Evolutionary conservation across 2,329 filamentous ascomycete genomes (phyloP).

Genomic region (Nemania sp.): DNA sequence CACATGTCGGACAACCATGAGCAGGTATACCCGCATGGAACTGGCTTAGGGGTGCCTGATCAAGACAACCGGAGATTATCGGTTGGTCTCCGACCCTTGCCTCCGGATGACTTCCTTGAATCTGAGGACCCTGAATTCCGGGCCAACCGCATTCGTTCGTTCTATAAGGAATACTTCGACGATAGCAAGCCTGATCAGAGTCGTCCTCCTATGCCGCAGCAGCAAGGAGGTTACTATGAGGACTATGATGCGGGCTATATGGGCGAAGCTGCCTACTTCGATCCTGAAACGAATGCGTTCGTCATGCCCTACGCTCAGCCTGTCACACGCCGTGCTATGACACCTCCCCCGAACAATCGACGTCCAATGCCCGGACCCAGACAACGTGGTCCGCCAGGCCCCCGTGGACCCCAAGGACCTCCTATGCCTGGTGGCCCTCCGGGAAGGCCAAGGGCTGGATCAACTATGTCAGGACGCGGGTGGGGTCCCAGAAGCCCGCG

Average conservation of each 20-base stretch:
- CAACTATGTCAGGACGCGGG: conserved; percentile 48
- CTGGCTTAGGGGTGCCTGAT: conserved; percentile 57
- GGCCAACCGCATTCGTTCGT: conserved; percentile 95
- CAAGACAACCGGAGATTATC: conserved; percentile 63
- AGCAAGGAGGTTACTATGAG: conserved; percentile 62
- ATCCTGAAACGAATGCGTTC: conserved; percentile 70
- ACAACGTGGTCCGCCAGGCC: conserved; percentile 35
- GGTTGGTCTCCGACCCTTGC: conserved; percentile 79
- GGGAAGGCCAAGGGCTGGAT: conserved; percentile 48
- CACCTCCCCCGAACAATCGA: conserved; percentile 69
- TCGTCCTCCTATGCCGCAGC: conserved; percentile 26
- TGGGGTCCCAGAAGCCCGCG: conserved; percentile 41
- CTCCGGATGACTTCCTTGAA: conserved; percentile 76
- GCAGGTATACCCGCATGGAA: conserved; percentile 35
- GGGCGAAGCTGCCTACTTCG: conserved; percentile 68
- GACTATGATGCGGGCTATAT: conserved; percentile 74
- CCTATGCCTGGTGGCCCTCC: conserved; percentile 50
- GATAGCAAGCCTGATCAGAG: conserved; percentile 54
- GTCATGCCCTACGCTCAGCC: conserved; percentile 84
- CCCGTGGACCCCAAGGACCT: conserved; percentile 41
- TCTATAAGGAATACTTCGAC: conserved; percentile 99
- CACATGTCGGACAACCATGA: conserved; percentile 30
- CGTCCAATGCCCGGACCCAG: conserved; percentile 41
- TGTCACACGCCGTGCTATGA: conserved; percentile 89
- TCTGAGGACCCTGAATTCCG: conserved; percentile 91